Conservation (phyloP, 2,329 filamentous ascomycete genomes). For the Trichoderma pleuroti region DNA sequence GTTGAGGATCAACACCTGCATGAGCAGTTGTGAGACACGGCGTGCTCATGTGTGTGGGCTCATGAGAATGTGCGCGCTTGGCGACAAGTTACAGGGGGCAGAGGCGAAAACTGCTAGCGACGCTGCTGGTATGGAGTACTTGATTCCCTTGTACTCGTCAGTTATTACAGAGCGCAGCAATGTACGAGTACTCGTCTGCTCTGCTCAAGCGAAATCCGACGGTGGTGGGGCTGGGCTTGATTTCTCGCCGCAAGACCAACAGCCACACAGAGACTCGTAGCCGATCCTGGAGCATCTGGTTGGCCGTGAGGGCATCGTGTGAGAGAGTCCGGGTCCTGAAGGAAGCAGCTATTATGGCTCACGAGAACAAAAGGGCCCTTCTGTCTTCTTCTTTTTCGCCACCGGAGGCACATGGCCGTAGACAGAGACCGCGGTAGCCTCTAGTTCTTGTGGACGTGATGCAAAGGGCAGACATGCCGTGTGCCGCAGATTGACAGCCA, state of each 20-base stretch:
- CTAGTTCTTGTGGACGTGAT: neutral
- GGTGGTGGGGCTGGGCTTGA: conserved; percentile 17
- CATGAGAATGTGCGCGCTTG: conserved; percentile 11
- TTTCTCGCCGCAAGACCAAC: conserved; percentile 4
- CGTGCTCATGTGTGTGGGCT: conserved; percentile 8
- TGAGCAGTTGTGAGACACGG: conserved; percentile 8
- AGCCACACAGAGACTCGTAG: neutral
- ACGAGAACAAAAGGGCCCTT: neutral
- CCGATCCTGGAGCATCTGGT: neutral
- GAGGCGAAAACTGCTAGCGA: neutral
- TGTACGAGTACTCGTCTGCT: neutral
- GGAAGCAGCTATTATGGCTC: neutral
- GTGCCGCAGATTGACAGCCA: neutral
- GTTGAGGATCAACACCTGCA: neutral
- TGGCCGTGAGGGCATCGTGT: neutral
- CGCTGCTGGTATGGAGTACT: neutral
- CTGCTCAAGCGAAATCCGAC: conserved; percentile 15
- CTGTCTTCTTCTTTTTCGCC: neutral
- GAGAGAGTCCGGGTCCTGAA: neutral
- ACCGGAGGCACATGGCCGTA: neutral
- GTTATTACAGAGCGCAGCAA: neutral
- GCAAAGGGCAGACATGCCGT: neutral
- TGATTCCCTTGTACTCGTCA: neutral
- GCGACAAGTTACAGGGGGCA: conserved; percentile 6
- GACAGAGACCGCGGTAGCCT: neutral